phyloP scores from a whole-genome alignment of 345 rosid genomes.

The Hibiscus mutabilis region DNA sequence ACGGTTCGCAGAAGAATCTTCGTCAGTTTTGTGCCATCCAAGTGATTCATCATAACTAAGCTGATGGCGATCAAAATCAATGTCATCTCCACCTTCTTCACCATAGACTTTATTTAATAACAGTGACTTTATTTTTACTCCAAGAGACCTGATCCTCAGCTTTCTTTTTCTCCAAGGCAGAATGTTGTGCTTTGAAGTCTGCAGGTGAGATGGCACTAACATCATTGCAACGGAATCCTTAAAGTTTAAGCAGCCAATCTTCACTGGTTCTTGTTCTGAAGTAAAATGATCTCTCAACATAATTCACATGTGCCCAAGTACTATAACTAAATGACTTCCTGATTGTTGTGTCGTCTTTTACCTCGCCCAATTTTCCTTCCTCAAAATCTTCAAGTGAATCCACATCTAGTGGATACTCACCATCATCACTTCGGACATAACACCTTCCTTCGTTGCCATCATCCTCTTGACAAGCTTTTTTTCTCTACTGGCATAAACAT shows the following conservation, averaged over 20 bases:
- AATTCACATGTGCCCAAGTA: too few species aligned
- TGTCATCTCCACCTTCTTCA: slow-evolving; percentile 99
- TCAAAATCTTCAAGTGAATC: too few species aligned
- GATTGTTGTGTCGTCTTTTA: too few species aligned
- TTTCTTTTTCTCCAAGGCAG: slow-evolving; percentile 94
- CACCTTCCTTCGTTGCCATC: too few species aligned
- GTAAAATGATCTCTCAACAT: too few species aligned
- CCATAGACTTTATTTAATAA: slow-evolving; percentile 79
- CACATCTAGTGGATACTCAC: too few species aligned
- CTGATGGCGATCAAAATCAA: slow-evolving; percentile 90
- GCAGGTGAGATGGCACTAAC: slow-evolving; percentile 43
- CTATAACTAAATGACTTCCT: too few species aligned
- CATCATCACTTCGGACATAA: too few species aligned
- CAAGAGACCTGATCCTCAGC: slow-evolving; percentile 78
- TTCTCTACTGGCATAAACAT: too few species aligned
- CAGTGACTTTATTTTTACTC: slow-evolving; percentile 85
- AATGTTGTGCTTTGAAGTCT: slow-evolving; percentile 56
- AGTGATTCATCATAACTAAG: slow-evolving; percentile 74
- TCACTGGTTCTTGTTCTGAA: too few species aligned
- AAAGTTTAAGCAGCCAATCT: slow-evolving; percentile 34
- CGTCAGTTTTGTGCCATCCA: slow-evolving; percentile 65
- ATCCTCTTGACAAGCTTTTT: too few species aligned
- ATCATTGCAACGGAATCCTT: slow-evolving; percentile 36
- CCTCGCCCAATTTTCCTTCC: too few species aligned
- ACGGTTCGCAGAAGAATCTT: slow-evolving; percentile 48